These are phyloP conservation scores for Solanum chaucha DNA, from an alignment of 257 asterid species.

Conservation along the genomic window DNA sequence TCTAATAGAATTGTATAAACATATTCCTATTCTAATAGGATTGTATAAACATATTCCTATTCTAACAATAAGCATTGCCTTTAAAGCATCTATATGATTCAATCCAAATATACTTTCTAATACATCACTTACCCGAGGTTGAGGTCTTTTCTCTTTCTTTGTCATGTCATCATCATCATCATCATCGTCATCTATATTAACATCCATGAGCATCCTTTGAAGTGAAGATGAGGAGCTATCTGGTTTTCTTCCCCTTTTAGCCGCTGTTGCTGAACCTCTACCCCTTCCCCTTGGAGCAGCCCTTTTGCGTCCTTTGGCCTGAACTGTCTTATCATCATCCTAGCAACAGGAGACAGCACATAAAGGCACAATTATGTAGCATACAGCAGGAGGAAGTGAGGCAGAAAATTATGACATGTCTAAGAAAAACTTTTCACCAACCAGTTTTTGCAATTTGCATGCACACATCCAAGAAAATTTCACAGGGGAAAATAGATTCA, in stretches of 20 bases:
- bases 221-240: slow-evolving; percentile 72
- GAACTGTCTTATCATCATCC: slow-evolving; percentile 52
- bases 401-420: not conserved
- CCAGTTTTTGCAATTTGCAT: not conserved
- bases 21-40: too few species aligned
- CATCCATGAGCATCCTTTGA: slow-evolving; percentile 50
- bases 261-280: slow-evolving; percentile 48
- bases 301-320: slow-evolving; percentile 71
- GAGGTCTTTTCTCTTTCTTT: slow-evolving; percentile 46
- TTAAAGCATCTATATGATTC: not conserved
- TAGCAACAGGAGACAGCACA: slow-evolving; percentile 5
- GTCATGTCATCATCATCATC: slow-evolving; percentile 45
- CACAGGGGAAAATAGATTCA: not conserved
- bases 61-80: not conserved
- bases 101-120: not conserved
- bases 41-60: too few species aligned
- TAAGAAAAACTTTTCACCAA: not conserved
- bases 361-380: not conserved
- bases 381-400: not conserved
- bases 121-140: slow-evolving; percentile 61
- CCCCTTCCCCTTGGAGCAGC: slow-evolving; percentile 88
- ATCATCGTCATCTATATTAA: slow-evolving; percentile 60
- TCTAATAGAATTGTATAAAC: too few species aligned
- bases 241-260: slow-evolving; percentile 78
- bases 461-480: not conserved